Base-by-base conservation (phyloP, 2,329 filamentous ascomycete genomes). In the Thyridium curvatum region DNA sequence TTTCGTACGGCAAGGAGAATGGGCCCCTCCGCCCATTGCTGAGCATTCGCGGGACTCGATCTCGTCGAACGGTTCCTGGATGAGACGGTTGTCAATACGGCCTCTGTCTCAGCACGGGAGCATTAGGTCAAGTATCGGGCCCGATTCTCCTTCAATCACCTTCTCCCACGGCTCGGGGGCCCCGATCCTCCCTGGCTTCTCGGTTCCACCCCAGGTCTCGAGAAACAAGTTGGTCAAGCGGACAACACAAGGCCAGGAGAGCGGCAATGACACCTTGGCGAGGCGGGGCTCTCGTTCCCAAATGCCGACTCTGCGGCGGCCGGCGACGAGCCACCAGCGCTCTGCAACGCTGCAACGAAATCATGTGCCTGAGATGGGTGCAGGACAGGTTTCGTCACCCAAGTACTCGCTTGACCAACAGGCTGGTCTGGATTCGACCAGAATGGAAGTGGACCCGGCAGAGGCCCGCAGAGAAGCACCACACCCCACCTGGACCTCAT, bases 181-280 rank as follows among this genome's bases (percentile, higher is more conserved):
- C 17, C 80, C 83, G 13, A 83, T 88, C 41, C 59, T 84, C 16
- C 60, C 21, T 26, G 21, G 21, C 9, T 59, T 65, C 16, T 50
- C 59, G 13, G 54, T 53, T 32, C 63, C 56, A 46, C 61, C 58
- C 48, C 69, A 69, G 44, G 59, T 77, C 26, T 66, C 77, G 8
- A 82, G 79, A 14, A 90, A 90, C 60, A 89, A 87, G 64, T 69
- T 90, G 31, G 84, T 89, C 38, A 91, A 91, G 62, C 78, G 84
- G 43, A 71, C 77, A 30, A 72, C 80, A 3, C 78, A 82, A 15
- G 64, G 68, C 34, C 71, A 72, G 46, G 63, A 63, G 37, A 37
- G 66, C 38, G 62, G 64, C 44, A 56, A 66, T 35, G 62, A 69
- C 6, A 54, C 64, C 32, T 47, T 64, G 26, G 54, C 62, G 21